These are phyloP conservation scores for Yarrowia sp. DNA, from an alignment of 805 yeast genomes.

Conservation along the genomic window DNA sequence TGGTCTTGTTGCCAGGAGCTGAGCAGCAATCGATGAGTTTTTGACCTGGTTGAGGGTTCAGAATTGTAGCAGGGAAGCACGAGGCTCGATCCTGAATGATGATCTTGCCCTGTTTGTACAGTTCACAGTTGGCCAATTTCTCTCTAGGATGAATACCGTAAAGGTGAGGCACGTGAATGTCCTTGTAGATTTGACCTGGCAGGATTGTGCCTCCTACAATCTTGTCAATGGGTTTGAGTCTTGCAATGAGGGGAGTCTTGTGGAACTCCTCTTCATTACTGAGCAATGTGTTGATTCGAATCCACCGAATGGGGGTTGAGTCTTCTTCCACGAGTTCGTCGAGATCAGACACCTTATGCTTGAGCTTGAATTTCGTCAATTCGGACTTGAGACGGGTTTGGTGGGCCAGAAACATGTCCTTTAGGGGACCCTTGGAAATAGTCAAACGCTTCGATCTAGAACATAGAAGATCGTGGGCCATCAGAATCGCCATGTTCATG, in stretches of 20 bases:
- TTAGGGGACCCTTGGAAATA: constrained; percentile 85
- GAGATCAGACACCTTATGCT: constrained; percentile 65
- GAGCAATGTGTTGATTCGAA: constrained; percentile 64
- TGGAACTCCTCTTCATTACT: constrained; percentile 51
- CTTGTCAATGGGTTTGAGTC: constrained; percentile 56
- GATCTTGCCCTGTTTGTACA: constrained; percentile 75
- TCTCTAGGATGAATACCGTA: constrained; percentile 85
- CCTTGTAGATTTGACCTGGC: constrained; percentile 72
- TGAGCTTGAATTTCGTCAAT: constrained; percentile 75
- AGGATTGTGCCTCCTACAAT: constrained; percentile 54
- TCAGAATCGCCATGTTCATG: constrained; percentile 62
- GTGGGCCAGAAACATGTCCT: constrained; percentile 78
- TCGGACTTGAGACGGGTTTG: constrained; percentile 86
- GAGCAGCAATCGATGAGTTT: constrained; percentile 90
- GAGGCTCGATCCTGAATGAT: constrained; percentile 97
- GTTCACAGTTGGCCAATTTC: constrained; percentile 67
- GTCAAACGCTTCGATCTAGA: constrained; percentile 81
- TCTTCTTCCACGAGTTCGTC: constrained; percentile 55
- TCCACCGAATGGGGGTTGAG: constrained; percentile 58
- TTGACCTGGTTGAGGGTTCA: constrained; percentile 67
- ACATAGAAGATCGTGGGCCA: constrained; percentile 82
- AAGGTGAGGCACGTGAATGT: constrained; percentile 73
- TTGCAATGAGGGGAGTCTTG: constrained; percentile 52
- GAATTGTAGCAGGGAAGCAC: constrained; percentile 90
- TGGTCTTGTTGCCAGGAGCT: constrained; percentile 98